phyloP scores from a whole-genome alignment of 257 asterid species.

The Penstemon newberryi region DNA sequence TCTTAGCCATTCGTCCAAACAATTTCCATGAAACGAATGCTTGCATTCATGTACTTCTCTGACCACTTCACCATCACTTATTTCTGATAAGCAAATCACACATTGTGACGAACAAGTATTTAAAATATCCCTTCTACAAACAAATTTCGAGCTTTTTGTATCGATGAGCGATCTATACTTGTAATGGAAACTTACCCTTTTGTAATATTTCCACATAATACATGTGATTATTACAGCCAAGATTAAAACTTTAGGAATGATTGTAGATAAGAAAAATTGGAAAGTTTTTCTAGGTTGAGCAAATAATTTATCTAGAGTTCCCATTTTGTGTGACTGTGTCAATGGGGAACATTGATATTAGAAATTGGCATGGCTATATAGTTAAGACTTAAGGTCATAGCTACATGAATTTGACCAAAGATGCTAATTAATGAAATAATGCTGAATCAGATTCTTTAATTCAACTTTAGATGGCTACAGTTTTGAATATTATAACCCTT shows the following conservation, averaged over 20 bases:
- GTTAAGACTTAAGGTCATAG: too few species aligned
- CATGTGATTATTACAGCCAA: not conserved
- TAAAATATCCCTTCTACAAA: not conserved
- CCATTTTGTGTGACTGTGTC: not conserved
- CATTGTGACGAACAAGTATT: not conserved
- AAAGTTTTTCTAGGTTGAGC: not conserved
- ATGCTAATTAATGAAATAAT: too few species aligned
- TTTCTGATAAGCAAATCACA: not conserved
- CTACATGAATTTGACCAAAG: too few species aligned
- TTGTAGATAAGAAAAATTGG: not conserved
- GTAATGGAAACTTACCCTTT: not conserved
- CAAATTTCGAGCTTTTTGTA: not conserved
- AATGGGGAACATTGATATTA: too few species aligned
- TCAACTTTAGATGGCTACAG: too few species aligned
- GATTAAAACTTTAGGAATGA: not conserved
- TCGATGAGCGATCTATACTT: not conserved
- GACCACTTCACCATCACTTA: conserved; percentile 4
- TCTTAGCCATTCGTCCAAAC: conserved; percentile 18
- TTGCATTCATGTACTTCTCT: not conserved
- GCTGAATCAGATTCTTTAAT: too few species aligned
- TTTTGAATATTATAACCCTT: too few species aligned
- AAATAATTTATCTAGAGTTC: not conserved
- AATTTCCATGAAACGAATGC: conserved; percentile 5
- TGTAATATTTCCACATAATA: not conserved
- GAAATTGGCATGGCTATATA: too few species aligned